These are phyloP conservation scores for Penicillium bialowiezense DNA, from an alignment of 495 filamentous ascomycete species.

Conservation along the genomic window DNA sequence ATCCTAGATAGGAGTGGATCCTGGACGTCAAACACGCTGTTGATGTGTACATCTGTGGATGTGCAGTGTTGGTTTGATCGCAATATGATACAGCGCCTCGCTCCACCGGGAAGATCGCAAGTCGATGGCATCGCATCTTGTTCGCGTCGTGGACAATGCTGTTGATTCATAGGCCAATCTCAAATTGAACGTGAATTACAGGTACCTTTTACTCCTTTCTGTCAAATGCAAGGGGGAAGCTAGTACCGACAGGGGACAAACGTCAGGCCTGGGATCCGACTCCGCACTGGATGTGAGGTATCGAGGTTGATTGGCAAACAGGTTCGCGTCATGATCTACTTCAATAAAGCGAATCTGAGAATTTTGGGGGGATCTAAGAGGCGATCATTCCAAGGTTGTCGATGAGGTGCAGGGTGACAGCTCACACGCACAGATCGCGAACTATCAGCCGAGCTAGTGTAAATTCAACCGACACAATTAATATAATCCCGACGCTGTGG, in stretches of 20 bases:
- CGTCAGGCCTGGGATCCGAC: slow-evolving; percentile 3
- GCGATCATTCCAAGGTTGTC: slow-evolving; percentile 10
- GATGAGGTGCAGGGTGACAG: background rate
- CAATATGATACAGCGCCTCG: slow-evolving; percentile 25
- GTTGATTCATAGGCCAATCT: background rate
- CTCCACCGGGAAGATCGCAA: background rate
- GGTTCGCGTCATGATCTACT: background rate
- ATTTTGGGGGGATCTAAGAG: slow-evolving; percentile 14
- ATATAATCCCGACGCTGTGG: no score
- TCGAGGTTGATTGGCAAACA: slow-evolving; percentile 5
- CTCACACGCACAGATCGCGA: background rate
- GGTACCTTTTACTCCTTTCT: slow-evolving; percentile 1
- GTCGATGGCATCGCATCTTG: background rate
- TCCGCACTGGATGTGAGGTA: slow-evolving; percentile 21
- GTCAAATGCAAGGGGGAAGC: background rate
- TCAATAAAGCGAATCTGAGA: slow-evolving; percentile 5
- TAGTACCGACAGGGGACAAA: slow-evolving; percentile 13
- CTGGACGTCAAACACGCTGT: background rate
- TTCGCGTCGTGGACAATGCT: background rate
- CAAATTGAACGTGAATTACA: slow-evolving; percentile 2
- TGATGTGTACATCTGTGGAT: background rate
- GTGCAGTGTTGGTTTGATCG: slow-evolving; percentile 4
- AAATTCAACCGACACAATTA: background rate
- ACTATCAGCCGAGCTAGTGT: background rate
- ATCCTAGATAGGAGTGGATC: slow-evolving; percentile 3